phyloP scores from a whole-genome alignment of 208 protist genomes.

The Entamoeba histolytica region DNA sequence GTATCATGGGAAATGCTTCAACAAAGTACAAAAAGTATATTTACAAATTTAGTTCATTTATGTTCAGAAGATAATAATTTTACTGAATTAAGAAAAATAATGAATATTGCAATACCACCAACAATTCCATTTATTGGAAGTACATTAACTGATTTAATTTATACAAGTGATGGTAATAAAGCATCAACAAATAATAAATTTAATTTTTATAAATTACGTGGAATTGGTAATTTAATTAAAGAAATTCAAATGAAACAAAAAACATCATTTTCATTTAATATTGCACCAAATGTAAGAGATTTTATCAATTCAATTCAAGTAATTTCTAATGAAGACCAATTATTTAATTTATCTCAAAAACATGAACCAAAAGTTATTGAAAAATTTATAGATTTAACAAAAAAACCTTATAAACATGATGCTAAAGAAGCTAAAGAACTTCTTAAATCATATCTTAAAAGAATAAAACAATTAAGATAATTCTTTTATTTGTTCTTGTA shows the following conservation, averaged over 20 bases:
- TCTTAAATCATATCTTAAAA: not conserved
- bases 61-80: not conserved
- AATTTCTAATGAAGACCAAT: not conserved
- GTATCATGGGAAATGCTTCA: not conserved
- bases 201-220: slow-evolving; percentile 2
- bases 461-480: not conserved
- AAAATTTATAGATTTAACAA: not conserved
- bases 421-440: not conserved
- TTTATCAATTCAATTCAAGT: not conserved
- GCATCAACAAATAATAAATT: not conserved
- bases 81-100: not conserved
- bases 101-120: not conserved
- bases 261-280: not conserved
- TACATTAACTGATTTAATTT: slow-evolving; percentile 3
- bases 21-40: not conserved
- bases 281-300: not conserved
- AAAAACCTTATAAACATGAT: not conserved
- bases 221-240: not conserved
- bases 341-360: not conserved
- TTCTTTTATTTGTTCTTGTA: no score
- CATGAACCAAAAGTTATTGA: not conserved
- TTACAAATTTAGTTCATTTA: not conserved
- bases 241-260: slow-evolving; percentile 7
- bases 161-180: not conserved
- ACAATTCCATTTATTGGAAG: not conserved